phyloP scores from a whole-genome alignment of 768 basidiomycete species.

The Paxillus involutus region DNA sequence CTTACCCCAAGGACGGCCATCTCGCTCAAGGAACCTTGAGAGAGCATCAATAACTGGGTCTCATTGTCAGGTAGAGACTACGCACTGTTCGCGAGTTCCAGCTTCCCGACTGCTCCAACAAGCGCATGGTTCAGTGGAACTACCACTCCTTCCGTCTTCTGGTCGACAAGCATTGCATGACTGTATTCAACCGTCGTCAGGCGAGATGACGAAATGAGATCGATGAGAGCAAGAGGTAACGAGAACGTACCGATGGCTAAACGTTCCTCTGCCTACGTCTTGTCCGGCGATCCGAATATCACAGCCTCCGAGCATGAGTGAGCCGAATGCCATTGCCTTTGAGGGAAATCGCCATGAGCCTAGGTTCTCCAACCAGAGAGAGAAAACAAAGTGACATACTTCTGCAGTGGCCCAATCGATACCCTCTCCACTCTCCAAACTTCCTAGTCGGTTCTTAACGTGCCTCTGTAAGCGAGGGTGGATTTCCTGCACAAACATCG shows the following conservation, averaged over 20 bases:
- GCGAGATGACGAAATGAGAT: neutral
- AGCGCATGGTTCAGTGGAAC: slow-evolving; percentile 81
- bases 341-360: neutral
- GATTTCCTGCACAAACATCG: slow-evolving; percentile 52
- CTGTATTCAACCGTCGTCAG: slow-evolving; percentile 24
- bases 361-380: neutral
- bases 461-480: slow-evolving; percentile 79
- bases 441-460: slow-evolving; percentile 72
- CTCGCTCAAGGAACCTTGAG: slow-evolving; percentile 80
- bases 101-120: slow-evolving; percentile 51
- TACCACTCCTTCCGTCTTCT: slow-evolving; percentile 73
- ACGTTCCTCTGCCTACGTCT: slow-evolving; percentile 89
- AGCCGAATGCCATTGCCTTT: slow-evolving; percentile 85
- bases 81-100: slow-evolving; percentile 87
- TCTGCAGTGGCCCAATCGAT: slow-evolving; percentile 92
- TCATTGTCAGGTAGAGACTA: slow-evolving; percentile 14
- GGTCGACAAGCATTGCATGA: slow-evolving; percentile 92
- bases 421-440: slow-evolving; percentile 65
- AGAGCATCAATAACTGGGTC: neutral
- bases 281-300: slow-evolving; percentile 92
- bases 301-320: slow-evolving; percentile 77
- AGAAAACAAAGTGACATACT: slow-evolving; percentile 35
- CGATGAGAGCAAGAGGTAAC: neutral
- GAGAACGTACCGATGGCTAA: slow-evolving; percentile 63
- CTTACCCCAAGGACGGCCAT: slow-evolving; percentile 84